Percentiles rank a stretch among this genome's conserved stretches.
Conservation (phyloP, 2,329 filamentous ascomycete species). For the Trematosphaeria pertusa region DNA sequence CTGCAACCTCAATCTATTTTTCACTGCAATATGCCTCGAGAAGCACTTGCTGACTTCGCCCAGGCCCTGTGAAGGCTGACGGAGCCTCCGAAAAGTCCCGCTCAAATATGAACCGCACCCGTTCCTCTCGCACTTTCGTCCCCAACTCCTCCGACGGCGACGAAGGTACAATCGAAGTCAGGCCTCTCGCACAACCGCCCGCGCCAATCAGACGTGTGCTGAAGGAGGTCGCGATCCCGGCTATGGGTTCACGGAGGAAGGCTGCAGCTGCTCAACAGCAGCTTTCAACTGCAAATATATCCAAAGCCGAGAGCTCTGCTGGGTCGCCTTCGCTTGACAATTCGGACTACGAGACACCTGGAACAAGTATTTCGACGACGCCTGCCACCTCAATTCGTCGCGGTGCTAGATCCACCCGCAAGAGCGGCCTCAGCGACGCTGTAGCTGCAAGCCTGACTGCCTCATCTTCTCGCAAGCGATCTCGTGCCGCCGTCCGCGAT, state of each 20-base stretch:
- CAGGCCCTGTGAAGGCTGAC: conserved; percentile 8
- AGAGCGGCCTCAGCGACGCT: conserved; percentile 29
- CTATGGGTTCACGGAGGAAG: conserved; percentile 24
- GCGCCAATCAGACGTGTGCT: conserved; percentile 29
- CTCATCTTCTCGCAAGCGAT: conserved; percentile 35
- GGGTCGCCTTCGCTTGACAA: conserved; percentile 43
- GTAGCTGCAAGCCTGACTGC: conserved; percentile 18
- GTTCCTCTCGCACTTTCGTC: conserved; percentile 34
- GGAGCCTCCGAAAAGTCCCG: conserved; percentile 1
- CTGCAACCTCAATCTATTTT: neutral
- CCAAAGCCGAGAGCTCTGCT: conserved; percentile 33
- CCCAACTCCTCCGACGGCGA: conserved; percentile 44
- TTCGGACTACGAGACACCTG: conserved; percentile 66
- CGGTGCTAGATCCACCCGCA: conserved; percentile 29
- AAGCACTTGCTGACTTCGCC: conserved; percentile 8
- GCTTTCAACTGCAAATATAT: conserved; percentile 15
- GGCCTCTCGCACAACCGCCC: conserved; percentile 10
- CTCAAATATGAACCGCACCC: conserved; percentile 22
- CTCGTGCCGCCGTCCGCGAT: conserved; percentile 27
- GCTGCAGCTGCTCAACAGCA: conserved; percentile 17
- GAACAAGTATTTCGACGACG: conserved; percentile 65
- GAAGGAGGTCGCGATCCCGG: conserved; percentile 42
- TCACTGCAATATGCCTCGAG: neutral
- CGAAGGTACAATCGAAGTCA: conserved; percentile 22
- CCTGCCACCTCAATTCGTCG: conserved; percentile 53